Conservation (phyloP, 2,329 filamentous ascomycete genomes). For the Paraconiothyrium sp. region DNA sequence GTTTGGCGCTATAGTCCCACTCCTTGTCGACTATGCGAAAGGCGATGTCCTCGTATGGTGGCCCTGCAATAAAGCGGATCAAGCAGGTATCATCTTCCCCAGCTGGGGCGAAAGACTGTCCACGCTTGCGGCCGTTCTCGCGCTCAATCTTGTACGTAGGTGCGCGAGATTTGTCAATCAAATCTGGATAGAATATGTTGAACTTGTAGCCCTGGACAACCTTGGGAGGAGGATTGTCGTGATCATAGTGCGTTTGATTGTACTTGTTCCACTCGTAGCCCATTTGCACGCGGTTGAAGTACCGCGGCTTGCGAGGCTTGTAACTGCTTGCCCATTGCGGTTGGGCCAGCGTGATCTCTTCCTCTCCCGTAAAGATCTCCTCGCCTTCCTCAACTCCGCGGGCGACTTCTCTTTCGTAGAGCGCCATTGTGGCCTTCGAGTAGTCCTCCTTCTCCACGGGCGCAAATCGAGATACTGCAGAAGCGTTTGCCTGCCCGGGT, state of each 20-base stretch:
- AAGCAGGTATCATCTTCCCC: slow-evolving; percentile 97
- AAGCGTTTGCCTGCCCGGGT: slow-evolving; percentile 55
- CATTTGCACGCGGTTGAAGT: slow-evolving; percentile 99
- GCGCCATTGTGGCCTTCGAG: slow-evolving; percentile 83
- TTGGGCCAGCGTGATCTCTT: slow-evolving; percentile 73
- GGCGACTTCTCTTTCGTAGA: slow-evolving; percentile 93
- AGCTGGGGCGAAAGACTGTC: slow-evolving; percentile 90
- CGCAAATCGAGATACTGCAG: slow-evolving; percentile 74
- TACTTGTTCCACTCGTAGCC: slow-evolving; percentile 99
- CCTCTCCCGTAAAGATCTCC: slow-evolving; percentile 93
- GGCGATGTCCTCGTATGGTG: slow-evolving; percentile 95
- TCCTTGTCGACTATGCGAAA: slow-evolving; percentile 98
- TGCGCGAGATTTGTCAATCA: slow-evolving; percentile 93
- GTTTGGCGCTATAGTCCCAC: slow-evolving; percentile 98
- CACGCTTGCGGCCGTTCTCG: slow-evolving; percentile 86
- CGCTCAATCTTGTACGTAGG: slow-evolving; percentile 96
- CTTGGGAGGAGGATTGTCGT: slow-evolving; percentile 96
- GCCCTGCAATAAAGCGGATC: slow-evolving; percentile 93
- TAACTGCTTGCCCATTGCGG: slow-evolving; percentile 87
- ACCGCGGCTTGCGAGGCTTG: slow-evolving; percentile 88
- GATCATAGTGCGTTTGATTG: slow-evolving; percentile 99
- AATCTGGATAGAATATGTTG: slow-evolving; percentile 98
- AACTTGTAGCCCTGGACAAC: slow-evolving; percentile 99
- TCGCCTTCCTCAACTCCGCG: slow-evolving; percentile 92
- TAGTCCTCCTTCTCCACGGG: slow-evolving; percentile 77